Evolutionary conservation across 768 basidiomycete genomes (phyloP).

Genomic region (Amanita pseudoporphyria): DNA sequence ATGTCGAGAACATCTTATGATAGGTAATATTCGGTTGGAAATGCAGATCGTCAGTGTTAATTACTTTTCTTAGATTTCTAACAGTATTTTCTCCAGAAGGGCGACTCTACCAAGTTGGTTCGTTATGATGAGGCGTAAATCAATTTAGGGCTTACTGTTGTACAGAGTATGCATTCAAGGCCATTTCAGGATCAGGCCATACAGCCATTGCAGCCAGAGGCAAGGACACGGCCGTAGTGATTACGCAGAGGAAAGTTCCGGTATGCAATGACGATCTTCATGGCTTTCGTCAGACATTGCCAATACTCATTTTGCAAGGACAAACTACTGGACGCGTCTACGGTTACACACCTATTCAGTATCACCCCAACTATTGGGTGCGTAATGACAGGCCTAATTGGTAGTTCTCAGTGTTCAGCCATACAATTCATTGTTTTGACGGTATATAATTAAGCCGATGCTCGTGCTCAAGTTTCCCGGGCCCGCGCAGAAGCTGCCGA

Average conservation of each 20-base stretch:
- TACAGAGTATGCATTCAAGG: constrained; percentile 98
- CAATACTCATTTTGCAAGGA: constrained; percentile 49
- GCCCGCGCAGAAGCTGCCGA: constrained; percentile 86
- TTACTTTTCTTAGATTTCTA: constrained; percentile 59
- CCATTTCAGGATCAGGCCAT: constrained; percentile 94
- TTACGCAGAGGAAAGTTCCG: constrained; percentile 98
- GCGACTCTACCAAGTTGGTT: constrained; percentile 96
- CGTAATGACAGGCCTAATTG: constrained; percentile 96
- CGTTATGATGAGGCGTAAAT: constrained; percentile 19
- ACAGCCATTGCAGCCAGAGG: constrained; percentile 91
- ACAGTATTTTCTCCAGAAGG: constrained; percentile 98
- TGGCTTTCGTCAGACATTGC: neutral
- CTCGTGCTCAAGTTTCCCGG: constrained; percentile 77
- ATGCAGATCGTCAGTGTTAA: neutral
- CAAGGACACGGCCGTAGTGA: constrained; percentile 89
- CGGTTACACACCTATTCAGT: constrained; percentile 91
- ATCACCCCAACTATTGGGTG: constrained; percentile 96
- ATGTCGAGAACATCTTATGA: constrained; percentile 97
- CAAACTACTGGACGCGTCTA: constrained; percentile 91
- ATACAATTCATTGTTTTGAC: neutral
- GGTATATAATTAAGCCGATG: constrained; percentile 58
- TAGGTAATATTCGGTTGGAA: constrained; percentile 35
- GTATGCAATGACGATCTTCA: constrained; percentile 38
- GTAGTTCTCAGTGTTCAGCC: constrained; percentile 26
- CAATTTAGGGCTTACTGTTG: constrained; percentile 9